Evolutionary conservation across 257 asterid species (phyloP), one percentile per base, ranked within the genome.

Genomic region (Galeopsis tetrahit): DNA sequence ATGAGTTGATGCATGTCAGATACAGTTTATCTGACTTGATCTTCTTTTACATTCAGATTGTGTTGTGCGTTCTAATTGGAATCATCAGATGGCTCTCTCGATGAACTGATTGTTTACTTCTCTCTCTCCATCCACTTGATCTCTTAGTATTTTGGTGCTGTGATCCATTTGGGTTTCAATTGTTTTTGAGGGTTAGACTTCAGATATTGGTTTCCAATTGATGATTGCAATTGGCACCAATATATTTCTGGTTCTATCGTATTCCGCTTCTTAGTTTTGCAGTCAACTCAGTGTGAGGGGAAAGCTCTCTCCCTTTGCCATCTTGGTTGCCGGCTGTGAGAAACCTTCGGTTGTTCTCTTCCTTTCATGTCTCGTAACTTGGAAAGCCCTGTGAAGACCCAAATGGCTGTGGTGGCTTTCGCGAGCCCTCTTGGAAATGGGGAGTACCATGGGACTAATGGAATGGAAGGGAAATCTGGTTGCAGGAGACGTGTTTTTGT

Each of bases 401-500:
- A 89, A 79, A 95, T 95, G 99, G 98, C 99, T 71, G 92, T 95
- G 67, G 90, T 96, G 69, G 88, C 87, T 72, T 90, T 90, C 68
- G 90, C 83, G 82, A 88, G 81, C 46, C 96, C 95, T 1, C 82
- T 89, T 38, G 82, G 88, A 9, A 75, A 43, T 60, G 89, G 89
- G 67, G 97, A 93, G 59, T 90, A 82, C 86, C 91, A 67, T 61
- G 95, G 95, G 72, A 78, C 72, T 67, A 78, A 75, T 51, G 80
- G 93, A 84, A 77, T 82, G 82, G 96, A 85, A 81, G 89, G 91
- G 74, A 88, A 75, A 71, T 63, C 86, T 10, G 58, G 88, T 1
- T 90, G 91, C 49, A 71, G 85, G 75, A 84, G 99, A 69, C 93
- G 97, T 0, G 99, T 91, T 63, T 94, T 94, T 81, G 97, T 91